Base-by-base conservation (phyloP, 2,329 filamentous ascomycete genomes). In the Biscogniauxia mediterranea region DNA sequence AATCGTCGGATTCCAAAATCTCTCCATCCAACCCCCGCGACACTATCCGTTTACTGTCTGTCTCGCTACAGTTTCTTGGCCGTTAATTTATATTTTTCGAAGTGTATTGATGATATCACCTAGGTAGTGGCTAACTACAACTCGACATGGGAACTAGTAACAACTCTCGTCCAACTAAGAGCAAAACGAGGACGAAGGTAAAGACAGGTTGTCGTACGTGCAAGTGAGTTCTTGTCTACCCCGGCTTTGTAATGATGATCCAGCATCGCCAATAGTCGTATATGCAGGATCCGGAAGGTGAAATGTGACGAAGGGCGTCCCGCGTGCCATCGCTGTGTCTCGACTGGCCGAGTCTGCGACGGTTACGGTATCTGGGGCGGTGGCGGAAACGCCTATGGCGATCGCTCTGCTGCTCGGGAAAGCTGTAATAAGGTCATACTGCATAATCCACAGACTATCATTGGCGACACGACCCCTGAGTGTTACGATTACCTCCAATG, bases 401-500 rank as follows among this genome's bases (percentile, higher is more conserved):
- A 51, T 50, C 60, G 60, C 58, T 32, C 81, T 74, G 49, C 80
- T 69, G 5, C 57, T 52, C 57, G 68, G 60, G 28, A 65, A 61
- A 50, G 25, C 5, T 46, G 26, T 17, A 51, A n/a, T 50, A 42
- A 25, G n/a, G 21, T 62, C 5, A 55, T 53, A 11, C 26, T n/a
- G 8, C 56, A 64, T 11, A 54, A 59, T 13, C 23, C 65, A 3
- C 59, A 59, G 3, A 56, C 42, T 19, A 55, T 61, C 1, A 61
- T 64, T 32, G 21, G 55, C 17, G 56, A 63, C 2, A 46, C 63
- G 20, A 70, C 26, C 59, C 55, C 60, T 7, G 71, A 77, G 32
- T 76, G 80, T 52, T 65, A 66, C 11, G 57, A 57, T 1, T 74
- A 70, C 58, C 74, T 81, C 17, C 75, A 79, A 15, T 82, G 78